Conservation (phyloP, 2,329 filamentous ascomycete species). For the Capronia coronata region DNA sequence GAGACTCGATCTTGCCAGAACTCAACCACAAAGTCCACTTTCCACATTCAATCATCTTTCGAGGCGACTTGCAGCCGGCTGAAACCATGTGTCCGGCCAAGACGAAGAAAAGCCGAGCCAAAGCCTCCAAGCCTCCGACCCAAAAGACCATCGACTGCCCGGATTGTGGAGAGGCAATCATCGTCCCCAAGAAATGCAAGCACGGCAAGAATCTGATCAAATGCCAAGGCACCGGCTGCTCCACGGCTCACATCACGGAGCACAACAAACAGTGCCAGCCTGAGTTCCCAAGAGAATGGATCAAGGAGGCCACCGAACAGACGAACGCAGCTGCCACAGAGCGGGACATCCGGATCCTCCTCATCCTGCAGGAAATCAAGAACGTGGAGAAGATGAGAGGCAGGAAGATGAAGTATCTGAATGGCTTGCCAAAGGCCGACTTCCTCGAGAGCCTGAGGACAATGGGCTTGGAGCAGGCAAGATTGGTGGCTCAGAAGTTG, state of each 20-base stretch:
- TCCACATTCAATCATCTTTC: background rate
- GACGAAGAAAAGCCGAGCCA: slow-evolving; percentile 1
- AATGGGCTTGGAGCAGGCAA: background rate
- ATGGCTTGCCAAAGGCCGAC: slow-evolving; percentile 5
- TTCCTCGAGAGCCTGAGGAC: slow-evolving; percentile 1
- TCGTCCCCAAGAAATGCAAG: slow-evolving; percentile 11
- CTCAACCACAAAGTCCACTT: background rate
- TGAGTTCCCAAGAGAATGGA: background rate
- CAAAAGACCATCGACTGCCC: slow-evolving; percentile 9
- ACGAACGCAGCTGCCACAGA: background rate
- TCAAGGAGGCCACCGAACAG: background rate
- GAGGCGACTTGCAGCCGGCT: background rate
- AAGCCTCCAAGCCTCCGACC: background rate
- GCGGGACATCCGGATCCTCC: background rate
- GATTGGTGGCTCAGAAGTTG: slow-evolving; percentile 1
- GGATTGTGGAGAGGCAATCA: slow-evolving; percentile 8
- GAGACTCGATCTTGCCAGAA: background rate
- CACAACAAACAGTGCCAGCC: slow-evolving; percentile 5
- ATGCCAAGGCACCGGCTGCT: slow-evolving; percentile 14
- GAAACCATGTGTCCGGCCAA: slow-evolving; percentile 1
- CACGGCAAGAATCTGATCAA: slow-evolving; percentile 20
- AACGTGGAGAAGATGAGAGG: slow-evolving; percentile 7
- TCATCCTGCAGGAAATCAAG: slow-evolving; percentile 1
- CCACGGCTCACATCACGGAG: slow-evolving; percentile 10
- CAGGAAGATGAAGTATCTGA: slow-evolving; percentile 9